phyloP scores from a whole-genome alignment of 805 yeast genomes.

The Ogataea thermomethanolica region DNA sequence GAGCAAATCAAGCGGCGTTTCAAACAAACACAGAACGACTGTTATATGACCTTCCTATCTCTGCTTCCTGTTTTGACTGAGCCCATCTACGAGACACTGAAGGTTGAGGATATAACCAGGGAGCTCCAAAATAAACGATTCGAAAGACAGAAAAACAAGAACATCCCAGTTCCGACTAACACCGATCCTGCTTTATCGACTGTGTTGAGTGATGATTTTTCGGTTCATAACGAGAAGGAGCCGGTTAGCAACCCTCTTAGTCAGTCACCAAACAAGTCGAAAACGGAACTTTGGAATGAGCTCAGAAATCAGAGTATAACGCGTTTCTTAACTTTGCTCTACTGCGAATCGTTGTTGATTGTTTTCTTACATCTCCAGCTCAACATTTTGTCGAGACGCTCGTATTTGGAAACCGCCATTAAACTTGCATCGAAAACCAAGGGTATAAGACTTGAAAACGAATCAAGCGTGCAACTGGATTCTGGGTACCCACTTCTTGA shows the following conservation, averaged over 20 bases:
- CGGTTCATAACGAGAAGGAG: constrained; percentile 28
- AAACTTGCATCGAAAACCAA: constrained; percentile 53
- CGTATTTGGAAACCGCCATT: constrained; percentile 77
- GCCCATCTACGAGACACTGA: constrained; percentile 57
- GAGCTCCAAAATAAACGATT: constrained; percentile 62
- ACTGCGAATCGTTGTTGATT: constrained; percentile 65
- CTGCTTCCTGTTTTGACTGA: constrained; percentile 71
- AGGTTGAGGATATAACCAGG: constrained; percentile 70
- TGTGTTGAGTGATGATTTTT: constrained; percentile 39
- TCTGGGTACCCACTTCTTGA: constrained; percentile 20
- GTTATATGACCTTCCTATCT: constrained; percentile 78
- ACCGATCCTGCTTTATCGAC: constrained; percentile 25
- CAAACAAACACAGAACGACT: constrained; percentile 88
- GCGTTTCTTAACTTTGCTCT: constrained; percentile 66
- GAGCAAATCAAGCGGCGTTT: constrained; percentile 78
- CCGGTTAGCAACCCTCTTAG: constrained; percentile 9
- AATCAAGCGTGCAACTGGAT: constrained; percentile 18
- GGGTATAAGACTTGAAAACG: constrained; percentile 32
- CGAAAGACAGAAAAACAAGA: constrained; percentile 23
- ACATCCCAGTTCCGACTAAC: constrained; percentile 7
- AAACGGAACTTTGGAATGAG: constrained; percentile 78
- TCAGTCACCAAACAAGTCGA: constrained; percentile 37
- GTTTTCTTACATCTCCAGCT: constrained; percentile 80
- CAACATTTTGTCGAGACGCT: constrained; percentile 82
- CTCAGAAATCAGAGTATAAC: constrained; percentile 72